These are phyloP conservation scores for Parachaetomium inaequale DNA, from an alignment of 495 filamentous ascomycete species.

Conservation along the genomic window DNA sequence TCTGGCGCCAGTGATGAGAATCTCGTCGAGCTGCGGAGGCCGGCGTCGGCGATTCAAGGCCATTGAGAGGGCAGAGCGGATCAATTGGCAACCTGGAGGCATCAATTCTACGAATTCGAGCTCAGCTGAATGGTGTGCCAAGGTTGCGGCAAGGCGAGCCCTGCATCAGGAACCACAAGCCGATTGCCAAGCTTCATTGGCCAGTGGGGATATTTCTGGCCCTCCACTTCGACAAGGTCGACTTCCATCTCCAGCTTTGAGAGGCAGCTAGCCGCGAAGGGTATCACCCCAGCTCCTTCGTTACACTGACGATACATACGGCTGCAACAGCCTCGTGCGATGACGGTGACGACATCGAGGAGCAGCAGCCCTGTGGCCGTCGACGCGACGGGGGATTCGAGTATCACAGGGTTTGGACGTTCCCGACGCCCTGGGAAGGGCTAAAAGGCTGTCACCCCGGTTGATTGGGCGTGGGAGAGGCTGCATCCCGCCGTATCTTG, in stretches of 20 bases:
- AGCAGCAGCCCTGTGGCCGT: background rate
- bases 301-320: too few relatives aligned
- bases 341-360: conserved; percentile 12
- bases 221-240: background rate
- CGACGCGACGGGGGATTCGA: background rate
- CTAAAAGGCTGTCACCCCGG: background rate
- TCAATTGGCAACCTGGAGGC: background rate
- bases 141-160: conserved; percentile 9
- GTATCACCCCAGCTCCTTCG: too few relatives aligned
- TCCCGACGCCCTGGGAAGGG: background rate
- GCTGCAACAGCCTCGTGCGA: too few relatives aligned
- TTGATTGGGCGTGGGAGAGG: conserved; percentile 4
- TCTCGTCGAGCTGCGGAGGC: background rate
- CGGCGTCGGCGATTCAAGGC: background rate
- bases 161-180: conserved; percentile 5
- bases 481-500: background rate
- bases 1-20: background rate
- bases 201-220: background rate
- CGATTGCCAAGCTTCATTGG: conserved; percentile 19
- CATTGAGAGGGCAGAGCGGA: background rate
- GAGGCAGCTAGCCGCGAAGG: too few relatives aligned
- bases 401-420: background rate
- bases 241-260: background rate
- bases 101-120: background rate
- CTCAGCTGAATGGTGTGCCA: background rate